Evolutionary conservation across 1,139 yeast genomes (phyloP), one percentile per base, ranked within the genome.

Genomic region (Meyerozyma guilliermondii): DNA sequence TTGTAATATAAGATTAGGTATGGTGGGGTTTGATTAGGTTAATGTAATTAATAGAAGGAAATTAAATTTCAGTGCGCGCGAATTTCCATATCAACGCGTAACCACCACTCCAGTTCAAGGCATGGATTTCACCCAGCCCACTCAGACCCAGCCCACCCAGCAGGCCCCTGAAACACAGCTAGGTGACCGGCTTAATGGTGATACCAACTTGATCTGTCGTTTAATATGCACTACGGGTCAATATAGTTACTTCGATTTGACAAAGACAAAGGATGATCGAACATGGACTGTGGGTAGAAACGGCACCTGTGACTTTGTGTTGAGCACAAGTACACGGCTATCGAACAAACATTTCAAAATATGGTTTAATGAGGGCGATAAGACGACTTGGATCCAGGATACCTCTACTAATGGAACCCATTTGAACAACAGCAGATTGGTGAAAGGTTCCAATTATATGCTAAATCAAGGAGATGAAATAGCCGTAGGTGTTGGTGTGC

Each of bases 391-490:
- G 78, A 71, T 85, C 39, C 84, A 77, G 54, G 95, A 85, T 58
- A 63, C 71, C 3, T 82, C 89, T 0, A 92, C 98, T 2, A 92
- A 92, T 62, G 98, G 98, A 5, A 92, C 98, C 0, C 85, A 80
- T 68, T 66, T 91, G 40, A 92, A 92, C 64, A 82, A 81, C 24
- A 75, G 75, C 38, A 72, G 89, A 40, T 63, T 91, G 17, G 87
- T 83, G 16, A 87, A 84, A 56, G 84, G 85, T n/a, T 80, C 85
- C 41, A 87, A 88, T 52, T 88, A 87, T 60, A 79, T 91, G 53
- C 63, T 92, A 37, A 83, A 83, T 36, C 96, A 88, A 55, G 97
- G 98, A 4, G 98, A 92, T 59, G 96, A 88, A 58, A 82, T 92
- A 33, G 78, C 92, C 0, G 86, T 91, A 0, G 98, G 98, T 0